Conservation (phyloP, 768 basidiomycete genomes). For the Phaffia tasmanica region DNA sequence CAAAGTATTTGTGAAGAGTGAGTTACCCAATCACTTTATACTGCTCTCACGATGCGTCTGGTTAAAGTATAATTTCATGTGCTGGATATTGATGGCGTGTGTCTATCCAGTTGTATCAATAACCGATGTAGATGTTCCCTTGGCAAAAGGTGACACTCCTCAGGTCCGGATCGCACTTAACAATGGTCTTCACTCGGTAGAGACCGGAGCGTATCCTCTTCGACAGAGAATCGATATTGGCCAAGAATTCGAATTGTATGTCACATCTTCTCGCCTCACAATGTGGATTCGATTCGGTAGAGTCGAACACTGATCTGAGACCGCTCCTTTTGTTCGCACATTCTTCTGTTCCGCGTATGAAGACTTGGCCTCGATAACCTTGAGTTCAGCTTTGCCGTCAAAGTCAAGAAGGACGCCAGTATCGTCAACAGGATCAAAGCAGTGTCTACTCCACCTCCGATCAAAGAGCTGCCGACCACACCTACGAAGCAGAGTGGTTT, state of each 20-base stretch:
- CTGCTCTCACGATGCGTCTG: not conserved
- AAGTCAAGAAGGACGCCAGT: slow-evolving; percentile 75
- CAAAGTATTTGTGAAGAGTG: slow-evolving; percentile 89
- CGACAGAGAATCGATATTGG: slow-evolving; percentile 35
- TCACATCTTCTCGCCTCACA: not conserved
- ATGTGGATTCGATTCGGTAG: not conserved
- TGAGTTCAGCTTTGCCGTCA: slow-evolving; percentile 83
- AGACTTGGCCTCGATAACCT: slow-evolving; percentile 90
- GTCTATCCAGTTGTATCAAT: slow-evolving; percentile 56
- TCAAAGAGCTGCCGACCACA: slow-evolving; percentile 52
- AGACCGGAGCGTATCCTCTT: slow-evolving; percentile 49
- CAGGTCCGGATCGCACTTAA: slow-evolving; percentile 76
- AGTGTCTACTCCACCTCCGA: slow-evolving; percentile 45
- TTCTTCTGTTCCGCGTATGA: not conserved
- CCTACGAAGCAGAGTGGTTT: slow-evolving; percentile 44
- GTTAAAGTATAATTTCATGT: not conserved
- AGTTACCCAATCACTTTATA: slow-evolving; percentile 27
- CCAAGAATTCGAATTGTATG: slow-evolving; percentile 39
- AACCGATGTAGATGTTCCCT: slow-evolving; percentile 59
- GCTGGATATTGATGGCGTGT: slow-evolving; percentile 13
- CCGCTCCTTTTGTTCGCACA: not conserved
- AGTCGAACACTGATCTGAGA: not conserved
- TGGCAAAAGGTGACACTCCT: slow-evolving; percentile 59
- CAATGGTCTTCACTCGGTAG: slow-evolving; percentile 93
- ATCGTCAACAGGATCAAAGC: slow-evolving; percentile 67